Conservation (phyloP, 1,139 yeast genomes). For the Saccharomyces pastorianus region DNA sequence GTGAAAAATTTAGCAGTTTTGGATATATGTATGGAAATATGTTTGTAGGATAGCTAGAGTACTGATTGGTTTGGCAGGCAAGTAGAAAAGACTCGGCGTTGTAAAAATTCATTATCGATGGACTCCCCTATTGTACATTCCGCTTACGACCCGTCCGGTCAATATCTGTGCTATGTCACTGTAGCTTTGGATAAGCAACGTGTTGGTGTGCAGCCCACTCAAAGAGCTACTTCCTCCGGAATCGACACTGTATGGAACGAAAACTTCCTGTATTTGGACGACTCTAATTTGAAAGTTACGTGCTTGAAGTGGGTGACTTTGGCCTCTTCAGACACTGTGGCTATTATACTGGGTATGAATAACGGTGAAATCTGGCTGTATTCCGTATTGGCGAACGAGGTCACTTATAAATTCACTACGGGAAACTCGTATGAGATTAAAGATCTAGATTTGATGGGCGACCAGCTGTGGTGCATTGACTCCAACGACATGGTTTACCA, state of each 20-base stretch:
- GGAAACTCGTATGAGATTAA: conserved; percentile 47
- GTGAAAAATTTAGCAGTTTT: conserved; percentile 5
- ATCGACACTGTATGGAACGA: conserved; percentile 11
- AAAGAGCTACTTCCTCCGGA: conserved; percentile 35
- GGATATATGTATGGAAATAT: not conserved
- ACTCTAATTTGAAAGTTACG: conserved; percentile 43
- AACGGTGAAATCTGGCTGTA: conserved; percentile 59
- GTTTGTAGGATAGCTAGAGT: too few species aligned
- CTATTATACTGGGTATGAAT: conserved; percentile 58
- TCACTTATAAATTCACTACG: conserved; percentile 44
- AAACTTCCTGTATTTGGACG: conserved; percentile 41
- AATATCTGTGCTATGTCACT: conserved; percentile 57
- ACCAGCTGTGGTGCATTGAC: conserved; percentile 57
- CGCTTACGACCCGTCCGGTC: conserved; percentile 40
- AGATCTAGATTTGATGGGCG: conserved; percentile 41
- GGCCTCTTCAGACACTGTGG: conserved; percentile 26
- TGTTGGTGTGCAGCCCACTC: conserved; percentile 54
- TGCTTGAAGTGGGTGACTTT: conserved; percentile 49
- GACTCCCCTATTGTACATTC: conserved; percentile 27
- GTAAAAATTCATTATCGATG: conserved; percentile 3
- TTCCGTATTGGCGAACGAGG: conserved; percentile 56
- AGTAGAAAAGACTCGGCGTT: not conserved
- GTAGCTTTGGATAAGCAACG: conserved; percentile 70
- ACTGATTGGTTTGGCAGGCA: not conserved
- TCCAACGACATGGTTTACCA: conserved; percentile 52